phyloP scores from a whole-genome alignment of 345 rosid genomes.

The Raphanus raphanistrum region DNA sequence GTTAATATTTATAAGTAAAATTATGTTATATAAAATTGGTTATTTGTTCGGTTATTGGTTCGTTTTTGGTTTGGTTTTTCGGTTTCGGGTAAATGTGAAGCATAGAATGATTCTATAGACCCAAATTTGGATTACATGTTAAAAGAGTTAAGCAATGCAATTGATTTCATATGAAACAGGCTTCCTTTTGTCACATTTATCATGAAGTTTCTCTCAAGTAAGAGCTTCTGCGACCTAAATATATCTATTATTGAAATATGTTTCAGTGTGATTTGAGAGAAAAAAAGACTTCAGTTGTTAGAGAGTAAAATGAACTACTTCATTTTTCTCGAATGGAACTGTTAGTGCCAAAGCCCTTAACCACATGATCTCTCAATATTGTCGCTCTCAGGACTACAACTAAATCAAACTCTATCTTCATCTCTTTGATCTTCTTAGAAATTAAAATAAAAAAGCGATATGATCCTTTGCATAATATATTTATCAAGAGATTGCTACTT shows the following conservation, averaged over 20 bases:
- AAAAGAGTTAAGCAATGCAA: conserved; percentile 1
- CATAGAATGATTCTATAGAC: conserved; percentile 10
- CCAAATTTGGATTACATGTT: conserved; percentile 20
- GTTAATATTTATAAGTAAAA: too few relatives aligned
- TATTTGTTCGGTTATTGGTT: too few relatives aligned
- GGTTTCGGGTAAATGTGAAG: too few relatives aligned
- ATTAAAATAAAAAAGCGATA: neutral
- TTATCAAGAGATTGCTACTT: neutral
- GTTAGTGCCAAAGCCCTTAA: conserved; percentile 28
- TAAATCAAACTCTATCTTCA: conserved; percentile 34
- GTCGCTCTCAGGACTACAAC: conserved; percentile 37
- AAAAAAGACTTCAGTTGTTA: neutral
- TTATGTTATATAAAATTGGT: too few relatives aligned
- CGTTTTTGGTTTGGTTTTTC: too few relatives aligned
- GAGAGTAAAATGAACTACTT: conserved; percentile 19
- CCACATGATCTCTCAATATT: conserved; percentile 35
- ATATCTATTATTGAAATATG: too few relatives aligned
- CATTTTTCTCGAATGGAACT: conserved; percentile 9
- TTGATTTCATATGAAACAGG: neutral
- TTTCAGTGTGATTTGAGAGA: neutral
- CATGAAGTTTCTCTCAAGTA: neutral
- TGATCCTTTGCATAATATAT: neutral
- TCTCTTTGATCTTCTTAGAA: neutral
- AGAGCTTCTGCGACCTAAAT: too few relatives aligned
- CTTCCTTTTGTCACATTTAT: neutral